These are phyloP conservation scores for Tremellales sp. DNA, from an alignment of 1,284 basidiomycete species.

Conservation along the genomic window DNA sequence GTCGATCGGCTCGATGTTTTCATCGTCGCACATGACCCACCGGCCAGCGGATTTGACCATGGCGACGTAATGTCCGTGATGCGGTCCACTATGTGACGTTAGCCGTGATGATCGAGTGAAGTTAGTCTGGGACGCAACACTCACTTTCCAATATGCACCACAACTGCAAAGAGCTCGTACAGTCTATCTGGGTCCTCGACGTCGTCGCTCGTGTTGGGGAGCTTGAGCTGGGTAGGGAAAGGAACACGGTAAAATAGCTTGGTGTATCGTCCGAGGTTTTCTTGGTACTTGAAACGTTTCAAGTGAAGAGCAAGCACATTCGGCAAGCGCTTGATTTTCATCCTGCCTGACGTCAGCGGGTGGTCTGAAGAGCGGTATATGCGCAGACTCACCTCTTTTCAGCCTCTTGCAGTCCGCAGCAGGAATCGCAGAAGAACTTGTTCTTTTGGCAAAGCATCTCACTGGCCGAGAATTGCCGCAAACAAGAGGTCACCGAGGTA, in stretches of 20 bases:
- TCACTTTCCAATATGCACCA: constrained; percentile 95
- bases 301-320: constrained; percentile 92
- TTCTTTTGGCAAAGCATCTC: constrained; percentile 98
- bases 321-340: constrained; percentile 96
- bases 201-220: constrained; percentile 97
- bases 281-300: constrained; percentile 95
- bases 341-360: constrained; percentile 54
- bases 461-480: constrained; percentile 91
- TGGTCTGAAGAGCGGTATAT: not conserved
- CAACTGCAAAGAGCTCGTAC: constrained; percentile 91
- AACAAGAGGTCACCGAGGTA: constrained; percentile 88
- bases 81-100: constrained; percentile 64
- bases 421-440: constrained; percentile 98
- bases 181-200: constrained; percentile 76
- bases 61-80: constrained; percentile 96
- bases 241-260: constrained; percentile 95
- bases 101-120: not conserved
- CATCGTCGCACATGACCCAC: constrained; percentile 96
- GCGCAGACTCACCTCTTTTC: constrained; percentile 73
- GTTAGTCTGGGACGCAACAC: constrained; percentile 40
- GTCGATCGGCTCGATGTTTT: constrained; percentile 79
- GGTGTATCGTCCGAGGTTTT: constrained; percentile 79
- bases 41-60: constrained; percentile 78
- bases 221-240: constrained; percentile 86
- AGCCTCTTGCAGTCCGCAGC: constrained; percentile 93